phyloP scores from a whole-genome alignment of 192 early-diverging fungal species.

The Coemansia erecta region DNA sequence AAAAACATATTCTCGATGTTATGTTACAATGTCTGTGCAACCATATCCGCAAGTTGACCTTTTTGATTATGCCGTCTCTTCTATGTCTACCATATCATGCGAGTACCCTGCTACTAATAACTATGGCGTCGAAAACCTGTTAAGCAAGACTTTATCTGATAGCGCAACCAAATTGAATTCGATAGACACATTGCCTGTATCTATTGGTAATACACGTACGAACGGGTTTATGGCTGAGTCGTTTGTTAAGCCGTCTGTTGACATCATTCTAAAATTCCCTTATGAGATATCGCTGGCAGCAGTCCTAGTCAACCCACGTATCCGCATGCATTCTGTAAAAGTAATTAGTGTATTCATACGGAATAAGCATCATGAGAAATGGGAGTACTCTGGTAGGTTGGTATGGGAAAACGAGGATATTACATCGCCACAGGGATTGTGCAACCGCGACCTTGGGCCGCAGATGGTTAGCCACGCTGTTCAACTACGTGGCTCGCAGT shows the following conservation, averaged over 20 bases:
- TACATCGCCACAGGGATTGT: not conserved
- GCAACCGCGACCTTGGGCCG: slow-evolving; percentile 1
- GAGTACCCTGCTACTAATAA: too few relatives aligned
- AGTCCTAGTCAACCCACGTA: slow-evolving; percentile 1
- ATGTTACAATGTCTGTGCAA: too few relatives aligned
- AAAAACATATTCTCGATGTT: too few relatives aligned
- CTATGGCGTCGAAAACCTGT: too few relatives aligned
- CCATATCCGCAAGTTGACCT: too few relatives aligned
- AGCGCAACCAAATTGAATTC: too few relatives aligned
- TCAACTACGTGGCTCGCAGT: too few relatives aligned
- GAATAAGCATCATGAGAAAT: not conserved
- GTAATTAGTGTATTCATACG: not conserved
- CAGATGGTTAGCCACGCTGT: not conserved
- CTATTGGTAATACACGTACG: not conserved
- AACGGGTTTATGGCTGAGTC: slow-evolving; percentile 10
- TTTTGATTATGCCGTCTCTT: too few relatives aligned
- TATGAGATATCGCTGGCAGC: slow-evolving; percentile 8
- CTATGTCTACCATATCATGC: too few relatives aligned
- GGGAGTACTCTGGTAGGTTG: not conserved
- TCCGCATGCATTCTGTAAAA: slow-evolving; percentile 4
- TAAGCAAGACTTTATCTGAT: too few relatives aligned
- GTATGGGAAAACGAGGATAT: not conserved
- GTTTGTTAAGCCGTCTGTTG: slow-evolving; percentile 11
- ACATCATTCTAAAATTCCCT: not conserved
- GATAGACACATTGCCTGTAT: not conserved